Evolutionary conservation across 2,329 filamentous ascomycete species (phyloP).

Genomic region (Penicillium polonicum): DNA sequence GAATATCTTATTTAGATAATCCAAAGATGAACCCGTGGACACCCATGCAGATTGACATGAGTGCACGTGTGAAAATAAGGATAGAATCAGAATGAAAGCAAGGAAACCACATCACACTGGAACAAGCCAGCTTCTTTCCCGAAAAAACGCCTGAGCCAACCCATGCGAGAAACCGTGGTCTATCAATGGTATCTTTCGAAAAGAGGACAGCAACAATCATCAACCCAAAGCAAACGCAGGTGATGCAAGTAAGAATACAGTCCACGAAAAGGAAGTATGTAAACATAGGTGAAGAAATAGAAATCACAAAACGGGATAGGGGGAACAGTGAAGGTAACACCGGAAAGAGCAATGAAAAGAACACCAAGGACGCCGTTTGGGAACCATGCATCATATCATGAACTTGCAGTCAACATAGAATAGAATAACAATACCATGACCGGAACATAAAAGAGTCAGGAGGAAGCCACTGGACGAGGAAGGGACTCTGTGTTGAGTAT

Average conservation of each 20-base stretch:
- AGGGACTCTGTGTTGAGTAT: not conserved
- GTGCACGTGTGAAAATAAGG: not conserved
- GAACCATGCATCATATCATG: conserved; percentile 19
- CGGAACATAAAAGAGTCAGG: conserved; percentile 1
- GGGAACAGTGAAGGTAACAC: conserved; percentile 5
- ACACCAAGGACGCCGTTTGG: conserved; percentile 8
- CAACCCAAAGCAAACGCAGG: conserved; percentile 7
- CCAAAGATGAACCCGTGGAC: not conserved
- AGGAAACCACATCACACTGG: conserved; percentile 2
- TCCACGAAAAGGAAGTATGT: conserved; percentile 14
- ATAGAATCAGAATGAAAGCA: conserved; percentile 1
- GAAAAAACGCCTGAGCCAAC: conserved; percentile 23
- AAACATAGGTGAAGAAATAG: conserved; percentile 2
- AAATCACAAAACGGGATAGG: not conserved
- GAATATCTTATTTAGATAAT: not conserved
- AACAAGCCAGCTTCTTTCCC: conserved; percentile 7
- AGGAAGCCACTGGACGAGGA: conserved; percentile 1
- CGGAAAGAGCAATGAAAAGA: conserved; percentile 4
- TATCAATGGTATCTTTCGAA: conserved; percentile 39
- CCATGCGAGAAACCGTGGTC: conserved; percentile 28
- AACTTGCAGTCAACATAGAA: conserved; percentile 2
- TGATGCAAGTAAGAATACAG: conserved; percentile 14
- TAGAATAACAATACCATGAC: conserved; percentile 3
- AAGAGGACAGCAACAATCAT: conserved; percentile 6
- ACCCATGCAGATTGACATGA: not conserved